Percentiles rank a stretch among this genome's conserved stretches.
Evolutionary conservation across 768 basidiomycete species (phyloP).

Genomic region (Termitomyces sp.): DNA sequence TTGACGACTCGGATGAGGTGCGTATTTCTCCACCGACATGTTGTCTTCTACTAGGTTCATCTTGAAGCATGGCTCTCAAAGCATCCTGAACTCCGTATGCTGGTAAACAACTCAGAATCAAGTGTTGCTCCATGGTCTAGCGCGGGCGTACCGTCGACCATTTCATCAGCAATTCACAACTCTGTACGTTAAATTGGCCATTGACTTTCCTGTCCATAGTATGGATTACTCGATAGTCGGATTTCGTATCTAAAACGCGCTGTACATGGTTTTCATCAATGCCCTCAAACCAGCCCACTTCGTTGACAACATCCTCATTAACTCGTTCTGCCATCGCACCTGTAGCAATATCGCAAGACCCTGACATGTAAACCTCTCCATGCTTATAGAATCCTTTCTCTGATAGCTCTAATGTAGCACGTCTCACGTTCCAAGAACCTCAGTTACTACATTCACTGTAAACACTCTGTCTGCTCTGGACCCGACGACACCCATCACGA

Average conservation of each 20-base stretch:
- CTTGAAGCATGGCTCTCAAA: background rate
- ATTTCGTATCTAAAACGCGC: background rate
- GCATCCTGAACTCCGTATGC: background rate
- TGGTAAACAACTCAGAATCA: background rate
- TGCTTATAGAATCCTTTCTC: background rate
- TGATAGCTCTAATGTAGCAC: background rate
- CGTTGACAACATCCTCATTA: background rate
- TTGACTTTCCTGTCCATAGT: background rate
- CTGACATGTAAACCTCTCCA: background rate
- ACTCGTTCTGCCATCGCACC: background rate
- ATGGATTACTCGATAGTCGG: conserved; percentile 1
- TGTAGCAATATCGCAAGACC: background rate
- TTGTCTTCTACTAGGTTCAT: background rate
- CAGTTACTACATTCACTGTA: background rate
- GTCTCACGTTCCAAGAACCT: background rate
- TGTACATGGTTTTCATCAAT: background rate
- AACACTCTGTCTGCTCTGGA: background rate
- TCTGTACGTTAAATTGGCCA: background rate
- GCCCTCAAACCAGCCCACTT: background rate
- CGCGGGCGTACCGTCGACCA: background rate
- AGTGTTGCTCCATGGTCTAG: background rate
- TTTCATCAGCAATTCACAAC: background rate
- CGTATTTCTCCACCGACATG: background rate
- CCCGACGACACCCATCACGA: background rate
- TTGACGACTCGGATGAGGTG: conserved; percentile 10